These are phyloP conservation scores for Fusarium sp. DNA, from an alignment of 2,329 filamentous ascomycete species.

Conservation along the genomic window DNA sequence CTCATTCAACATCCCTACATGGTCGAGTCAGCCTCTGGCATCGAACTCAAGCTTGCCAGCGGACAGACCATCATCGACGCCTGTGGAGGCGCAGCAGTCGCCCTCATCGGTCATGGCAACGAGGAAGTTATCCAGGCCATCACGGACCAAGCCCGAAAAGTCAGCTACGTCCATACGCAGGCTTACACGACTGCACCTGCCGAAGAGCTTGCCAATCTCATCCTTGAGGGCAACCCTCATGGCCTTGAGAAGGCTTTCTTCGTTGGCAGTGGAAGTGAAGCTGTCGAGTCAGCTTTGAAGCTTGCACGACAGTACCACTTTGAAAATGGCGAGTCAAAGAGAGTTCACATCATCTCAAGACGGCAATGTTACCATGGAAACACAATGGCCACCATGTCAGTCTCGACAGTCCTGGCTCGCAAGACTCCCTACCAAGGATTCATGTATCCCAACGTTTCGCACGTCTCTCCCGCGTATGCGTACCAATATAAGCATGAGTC, in stretches of 20 bases:
- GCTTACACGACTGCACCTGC: conserved; percentile 37
- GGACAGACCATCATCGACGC: conserved; percentile 74
- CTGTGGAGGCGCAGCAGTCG: conserved; percentile 75
- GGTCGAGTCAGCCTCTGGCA: conserved; percentile 57
- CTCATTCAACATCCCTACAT: conserved; percentile 39
- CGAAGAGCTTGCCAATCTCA: conserved; percentile 34
- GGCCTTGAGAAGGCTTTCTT: conserved; percentile 42
- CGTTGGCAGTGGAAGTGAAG: conserved; percentile 47
- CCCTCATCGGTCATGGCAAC: conserved; percentile 72
- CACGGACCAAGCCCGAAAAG: conserved; percentile 61
- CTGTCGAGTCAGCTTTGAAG: conserved; percentile 61
- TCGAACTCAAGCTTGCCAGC: conserved; percentile 45
- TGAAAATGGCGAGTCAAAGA: conserved; percentile 49
- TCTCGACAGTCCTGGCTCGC: conserved; percentile 42
- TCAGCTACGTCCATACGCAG: conserved; percentile 41
- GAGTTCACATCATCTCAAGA: conserved; percentile 51
- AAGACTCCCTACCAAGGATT: conserved; percentile 30
- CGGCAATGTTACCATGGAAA: conserved; percentile 60
- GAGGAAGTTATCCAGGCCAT: conserved; percentile 67
- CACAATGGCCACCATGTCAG: conserved; percentile 57
- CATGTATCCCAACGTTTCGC: conserved; percentile 35
- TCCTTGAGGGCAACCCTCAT: conserved; percentile 31
- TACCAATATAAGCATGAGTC: conserved; percentile 15
- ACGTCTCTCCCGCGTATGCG: conserved; percentile 25
- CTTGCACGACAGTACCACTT: conserved; percentile 60